phyloP scores from a whole-genome alignment of 1,139 yeast species.

The Hansenula sp. region DNA sequence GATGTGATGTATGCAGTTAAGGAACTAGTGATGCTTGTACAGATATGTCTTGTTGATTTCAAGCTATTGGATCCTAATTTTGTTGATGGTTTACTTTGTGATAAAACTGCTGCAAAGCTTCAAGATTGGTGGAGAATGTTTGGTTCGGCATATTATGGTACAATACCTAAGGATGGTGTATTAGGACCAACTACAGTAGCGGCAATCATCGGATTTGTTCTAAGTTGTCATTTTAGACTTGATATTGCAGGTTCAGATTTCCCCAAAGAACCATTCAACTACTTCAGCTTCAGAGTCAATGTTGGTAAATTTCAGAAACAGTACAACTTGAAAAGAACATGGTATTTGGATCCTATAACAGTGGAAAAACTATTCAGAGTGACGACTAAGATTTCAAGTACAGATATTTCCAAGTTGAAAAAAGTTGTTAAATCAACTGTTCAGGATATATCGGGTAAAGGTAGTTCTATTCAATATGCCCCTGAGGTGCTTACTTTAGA shows the following conservation, averaged over 20 bases:
- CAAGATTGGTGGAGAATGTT: slow-evolving; percentile 78
- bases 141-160: slow-evolving; percentile 57
- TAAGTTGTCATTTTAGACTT: slow-evolving; percentile 64
- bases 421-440: slow-evolving; percentile 71
- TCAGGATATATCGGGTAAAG: slow-evolving; percentile 52
- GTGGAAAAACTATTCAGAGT: slow-evolving; percentile 53
- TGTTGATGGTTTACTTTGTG: slow-evolving; percentile 84
- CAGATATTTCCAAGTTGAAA: slow-evolving; percentile 58
- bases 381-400: slow-evolving; percentile 46
- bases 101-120: slow-evolving; percentile 69
- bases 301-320: slow-evolving; percentile 71
- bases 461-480: slow-evolving; percentile 33
- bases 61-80: slow-evolving; percentile 62
- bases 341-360: slow-evolving; percentile 61
- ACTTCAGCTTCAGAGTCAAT: slow-evolving; percentile 55
- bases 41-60: slow-evolving; percentile 74
- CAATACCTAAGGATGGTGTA: slow-evolving; percentile 41
- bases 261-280: slow-evolving; percentile 86
- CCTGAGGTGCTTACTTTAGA: slow-evolving; percentile 48
- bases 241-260: slow-evolving; percentile 71
- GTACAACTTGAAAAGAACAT: slow-evolving; percentile 49
- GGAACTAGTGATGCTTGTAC: slow-evolving; percentile 71
- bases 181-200: slow-evolving; percentile 50
- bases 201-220: slow-evolving; percentile 60
- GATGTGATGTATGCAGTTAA: slow-evolving; percentile 53